Evolutionary conservation across 106 monocot species (phyloP).

Genomic region (Platanthera guangdongensis): DNA sequence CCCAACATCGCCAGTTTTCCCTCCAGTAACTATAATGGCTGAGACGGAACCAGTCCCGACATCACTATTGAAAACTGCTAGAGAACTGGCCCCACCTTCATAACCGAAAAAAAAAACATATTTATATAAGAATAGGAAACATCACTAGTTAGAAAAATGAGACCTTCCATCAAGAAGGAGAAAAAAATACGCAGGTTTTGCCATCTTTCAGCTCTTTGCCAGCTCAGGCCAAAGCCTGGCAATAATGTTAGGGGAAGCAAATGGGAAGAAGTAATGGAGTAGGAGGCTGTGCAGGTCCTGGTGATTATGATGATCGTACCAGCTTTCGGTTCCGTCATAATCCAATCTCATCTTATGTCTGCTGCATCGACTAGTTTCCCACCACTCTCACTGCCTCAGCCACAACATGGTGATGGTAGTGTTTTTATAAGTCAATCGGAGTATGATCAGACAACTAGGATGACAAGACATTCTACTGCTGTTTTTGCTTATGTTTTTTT

Average conservation of each 20-base stretch:
- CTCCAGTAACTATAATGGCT: constrained; percentile 75
- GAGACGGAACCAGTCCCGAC: constrained; percentile 71
- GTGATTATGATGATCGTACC: too few relatives aligned
- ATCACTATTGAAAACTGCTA: constrained; percentile 75
- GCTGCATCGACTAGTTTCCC: too few relatives aligned
- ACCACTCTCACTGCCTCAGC: too few relatives aligned
- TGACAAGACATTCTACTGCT: too few relatives aligned
- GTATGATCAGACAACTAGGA: too few relatives aligned
- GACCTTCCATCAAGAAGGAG: not conserved
- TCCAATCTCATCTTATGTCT: too few relatives aligned
- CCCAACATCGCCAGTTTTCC: constrained; percentile 82
- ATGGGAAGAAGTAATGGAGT: too few relatives aligned
- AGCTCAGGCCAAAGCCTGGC: not conserved
- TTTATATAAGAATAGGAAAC: not conserved
- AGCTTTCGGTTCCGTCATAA: too few relatives aligned
- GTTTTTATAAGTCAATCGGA: too few relatives aligned
- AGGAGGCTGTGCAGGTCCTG: too few relatives aligned
- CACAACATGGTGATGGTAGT: too few relatives aligned
- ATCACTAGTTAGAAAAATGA: not conserved
- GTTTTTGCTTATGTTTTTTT: too few relatives aligned
- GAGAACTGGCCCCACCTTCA: constrained; percentile 86
- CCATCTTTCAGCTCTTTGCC: not conserved
- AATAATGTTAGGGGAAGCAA: not conserved
- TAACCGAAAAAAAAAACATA: constrained; percentile 5
- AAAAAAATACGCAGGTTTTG: not conserved